Evolutionary conservation across 768 basidiomycete genomes (phyloP).

Genomic region (Amanita muscaria): DNA sequence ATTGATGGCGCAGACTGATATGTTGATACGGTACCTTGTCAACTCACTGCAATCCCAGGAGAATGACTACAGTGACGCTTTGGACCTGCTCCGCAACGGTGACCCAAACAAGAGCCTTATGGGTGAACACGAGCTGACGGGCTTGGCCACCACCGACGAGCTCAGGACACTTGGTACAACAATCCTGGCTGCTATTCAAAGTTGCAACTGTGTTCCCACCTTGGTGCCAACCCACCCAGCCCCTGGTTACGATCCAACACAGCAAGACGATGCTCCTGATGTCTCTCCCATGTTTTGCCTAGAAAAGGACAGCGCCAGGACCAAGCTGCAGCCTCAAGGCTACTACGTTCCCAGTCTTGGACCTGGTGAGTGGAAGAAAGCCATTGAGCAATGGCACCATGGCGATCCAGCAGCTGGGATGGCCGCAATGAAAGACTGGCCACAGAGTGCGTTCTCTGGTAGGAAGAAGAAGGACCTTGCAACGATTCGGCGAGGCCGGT

Average conservation of each 20-base stretch:
- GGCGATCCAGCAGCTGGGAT: not conserved
- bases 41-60: conserved; percentile 25
- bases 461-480: not conserved
- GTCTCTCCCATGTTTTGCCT: too few relatives aligned
- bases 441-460: not conserved
- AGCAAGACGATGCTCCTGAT: too few relatives aligned
- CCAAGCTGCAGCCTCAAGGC: not conserved
- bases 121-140: conserved; percentile 16
- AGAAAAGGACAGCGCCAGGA: too few relatives aligned
- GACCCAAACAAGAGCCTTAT: conserved; percentile 17
- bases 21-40: conserved; percentile 26
- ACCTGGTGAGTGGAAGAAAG: not conserved
- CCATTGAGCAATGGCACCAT: not conserved
- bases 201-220: too few relatives aligned
- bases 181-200: not conserved
- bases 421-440: not conserved
- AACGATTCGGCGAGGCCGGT: not conserved
- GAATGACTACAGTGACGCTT: conserved; percentile 20
- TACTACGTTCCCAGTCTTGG: not conserved
- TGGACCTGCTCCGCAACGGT: conserved; percentile 17
- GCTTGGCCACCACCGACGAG: conserved; percentile 14
- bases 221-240: too few relatives aligned
- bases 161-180: not conserved
- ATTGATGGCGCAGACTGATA: conserved; percentile 20
- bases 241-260: too few relatives aligned